These are phyloP conservation scores for Adansonia madagascariensis DNA, from an alignment of 441 rosid species.

Conservation along the genomic window DNA sequence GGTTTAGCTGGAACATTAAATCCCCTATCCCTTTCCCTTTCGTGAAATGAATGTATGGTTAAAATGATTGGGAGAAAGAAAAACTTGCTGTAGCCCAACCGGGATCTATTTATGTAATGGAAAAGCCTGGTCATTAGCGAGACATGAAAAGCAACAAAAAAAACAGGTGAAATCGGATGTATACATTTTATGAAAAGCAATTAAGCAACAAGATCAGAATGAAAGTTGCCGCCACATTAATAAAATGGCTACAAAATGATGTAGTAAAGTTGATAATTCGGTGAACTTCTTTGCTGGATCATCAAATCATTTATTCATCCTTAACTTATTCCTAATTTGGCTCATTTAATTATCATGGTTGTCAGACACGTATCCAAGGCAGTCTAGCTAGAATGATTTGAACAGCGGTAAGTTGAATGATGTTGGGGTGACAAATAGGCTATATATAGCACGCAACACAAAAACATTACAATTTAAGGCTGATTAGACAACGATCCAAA, in stretches of 20 bases:
- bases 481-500: neutral
- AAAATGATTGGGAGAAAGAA: neutral
- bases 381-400: too few species aligned
- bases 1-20: neutral
- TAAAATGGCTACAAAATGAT: too few species aligned
- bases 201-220: neutral
- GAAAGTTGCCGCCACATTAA: too few species aligned
- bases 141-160: neutral
- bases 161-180: neutral
- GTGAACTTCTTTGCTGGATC: neutral
- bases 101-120: neutral
- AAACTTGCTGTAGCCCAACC: neutral
- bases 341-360: too few species aligned
- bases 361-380: too few species aligned
- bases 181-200: neutral
- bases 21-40: neutral
- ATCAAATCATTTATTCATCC: neutral
- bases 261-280: neutral
- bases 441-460: neutral
- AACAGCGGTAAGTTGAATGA: too few species aligned
- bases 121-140: slow-evolving; percentile 3
- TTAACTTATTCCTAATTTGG: too few species aligned
- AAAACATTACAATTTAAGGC: neutral
- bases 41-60: neutral
- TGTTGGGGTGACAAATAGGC: too few species aligned